Base-by-base conservation (phyloP, 1,284 basidiomycete genomes). In the Apiotrichum siamense region DNA sequence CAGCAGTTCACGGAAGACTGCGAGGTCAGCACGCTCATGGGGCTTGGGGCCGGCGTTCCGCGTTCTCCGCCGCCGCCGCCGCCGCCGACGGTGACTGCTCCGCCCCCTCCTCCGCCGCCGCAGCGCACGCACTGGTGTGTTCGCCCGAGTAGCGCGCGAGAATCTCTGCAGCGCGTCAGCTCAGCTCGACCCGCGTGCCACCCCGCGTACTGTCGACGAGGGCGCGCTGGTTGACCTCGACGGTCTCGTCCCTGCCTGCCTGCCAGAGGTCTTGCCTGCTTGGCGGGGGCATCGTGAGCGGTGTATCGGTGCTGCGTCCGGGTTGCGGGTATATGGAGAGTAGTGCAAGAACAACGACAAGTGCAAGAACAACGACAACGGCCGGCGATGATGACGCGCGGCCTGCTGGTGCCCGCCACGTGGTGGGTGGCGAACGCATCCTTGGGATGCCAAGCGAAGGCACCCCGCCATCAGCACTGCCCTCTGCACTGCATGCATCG, bases 181-280 rank as follows among this genome's bases (percentile, higher is more conserved):
- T 51, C 42, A 47, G 39, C 33, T 36, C 13, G n/a, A 18, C 4
- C 6, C 3, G 7, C 29, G 11, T 43, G 17, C 12, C 4, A 15
- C 1, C 2, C 15, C 0, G 31, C 63, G 64, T 52, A 74, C 89
- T 92, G 77, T 93, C 89, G 52, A 94, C 92, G 46, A 94, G 78
- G 10, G 89, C 90, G 23, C 93, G 81, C 73, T 97, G 94, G 70
- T 98, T 97, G 48, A 97, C 93, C 66, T 93, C 88, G 4, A 96
- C 72, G 2, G 69, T 69, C 57, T 74, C 72, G 53, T 74, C 72
- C 44, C 58, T 52, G 17, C 72, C 72, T 2, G 61, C 49, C 7
- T 58, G 62, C 72, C 72, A 74, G 1, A 73, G 61, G 27, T 64
- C 63, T 26, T 60, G 64, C 36, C 63, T 61, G 21, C 49, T 57